phyloP scores from a whole-genome alignment of 139 green algal species.

The Picochlorum costavermella region DNA sequence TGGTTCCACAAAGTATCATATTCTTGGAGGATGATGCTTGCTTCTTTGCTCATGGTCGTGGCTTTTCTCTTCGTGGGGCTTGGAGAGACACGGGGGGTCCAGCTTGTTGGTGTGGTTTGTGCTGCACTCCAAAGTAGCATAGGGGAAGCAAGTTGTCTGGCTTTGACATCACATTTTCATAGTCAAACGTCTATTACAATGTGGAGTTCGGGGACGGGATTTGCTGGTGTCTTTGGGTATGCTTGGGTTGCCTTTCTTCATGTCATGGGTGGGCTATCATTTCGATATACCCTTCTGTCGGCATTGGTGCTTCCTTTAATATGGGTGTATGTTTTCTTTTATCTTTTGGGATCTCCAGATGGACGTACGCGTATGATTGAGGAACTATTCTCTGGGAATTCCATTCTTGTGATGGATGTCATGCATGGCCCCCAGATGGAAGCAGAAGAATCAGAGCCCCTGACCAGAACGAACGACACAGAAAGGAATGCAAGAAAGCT shows the following conservation, averaged over 20 bases:
- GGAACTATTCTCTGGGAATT: constrained; percentile 4
- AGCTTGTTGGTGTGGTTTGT: constrained; percentile 48
- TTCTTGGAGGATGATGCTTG: constrained; percentile 15
- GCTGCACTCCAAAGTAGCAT: constrained; percentile 44
- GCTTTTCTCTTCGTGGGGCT: constrained; percentile 38
- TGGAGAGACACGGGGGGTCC: constrained; percentile 8
- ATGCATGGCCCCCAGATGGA: background rate
- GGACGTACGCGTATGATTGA: background rate
- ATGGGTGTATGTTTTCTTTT: constrained; percentile 22
- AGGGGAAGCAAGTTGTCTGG: constrained; percentile 48
- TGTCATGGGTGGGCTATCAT: constrained; percentile 22
- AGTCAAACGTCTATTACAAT: background rate
- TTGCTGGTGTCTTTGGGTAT: constrained; percentile 53
- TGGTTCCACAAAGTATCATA: constrained; percentile 50
- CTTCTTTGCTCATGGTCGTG: constrained; percentile 34
- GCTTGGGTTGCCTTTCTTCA: constrained; percentile 41
- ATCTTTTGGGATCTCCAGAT: constrained; percentile 10
- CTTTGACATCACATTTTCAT: constrained; percentile 34
- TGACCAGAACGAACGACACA: background rate
- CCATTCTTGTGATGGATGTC: background rate
- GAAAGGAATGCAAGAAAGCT: constrained; percentile 1
- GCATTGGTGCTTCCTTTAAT: constrained; percentile 18
- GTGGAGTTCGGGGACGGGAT: constrained; percentile 42
- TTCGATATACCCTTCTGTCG: constrained; percentile 27
- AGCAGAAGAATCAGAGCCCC: too few species aligned